These are phyloP conservation scores for Allium fistulosum DNA, from an alignment of 106 monocot species.

Conservation along the genomic window DNA sequence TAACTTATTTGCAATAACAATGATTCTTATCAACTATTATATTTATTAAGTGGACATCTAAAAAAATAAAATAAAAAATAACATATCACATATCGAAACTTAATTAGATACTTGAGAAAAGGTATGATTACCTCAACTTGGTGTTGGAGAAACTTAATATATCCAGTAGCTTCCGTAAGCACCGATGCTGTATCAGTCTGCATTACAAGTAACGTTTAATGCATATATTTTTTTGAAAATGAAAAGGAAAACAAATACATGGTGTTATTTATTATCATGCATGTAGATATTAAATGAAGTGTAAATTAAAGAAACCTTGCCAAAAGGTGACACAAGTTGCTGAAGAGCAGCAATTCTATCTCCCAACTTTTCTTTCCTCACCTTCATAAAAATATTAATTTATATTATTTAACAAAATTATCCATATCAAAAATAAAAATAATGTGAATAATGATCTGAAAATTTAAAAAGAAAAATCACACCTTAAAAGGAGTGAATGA, in stretches of 20 bases:
- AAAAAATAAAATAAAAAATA: neutral
- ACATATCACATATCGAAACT: neutral
- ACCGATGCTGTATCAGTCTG: neutral
- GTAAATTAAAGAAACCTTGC: constrained; percentile 38
- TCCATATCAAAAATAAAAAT: neutral
- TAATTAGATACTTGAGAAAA: too few relatives aligned
- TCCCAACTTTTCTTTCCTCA: constrained; percentile 85
- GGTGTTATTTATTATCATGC: too few relatives aligned
- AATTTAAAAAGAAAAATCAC: too few relatives aligned
- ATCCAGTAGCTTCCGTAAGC: constrained; percentile 48
- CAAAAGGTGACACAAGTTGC: constrained; percentile 86
- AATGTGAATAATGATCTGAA: neutral
- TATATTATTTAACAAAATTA: constrained; percentile 5
- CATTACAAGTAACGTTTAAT: neutral
- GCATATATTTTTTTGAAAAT: neutral
- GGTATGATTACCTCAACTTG: constrained; percentile 39
- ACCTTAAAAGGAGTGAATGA: constrained; percentile 10
- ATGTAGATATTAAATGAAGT: neutral
- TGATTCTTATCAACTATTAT: neutral
- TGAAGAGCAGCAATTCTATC: constrained; percentile 85
- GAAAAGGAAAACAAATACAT: neutral
- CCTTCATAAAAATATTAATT: constrained; percentile 19
- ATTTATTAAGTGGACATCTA: too few relatives aligned
- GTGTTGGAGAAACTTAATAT: constrained; percentile 55
- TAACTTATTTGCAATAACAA: neutral